Evolutionary conservation across 2,329 filamentous ascomycete species (phyloP).

Genomic region (Aschersonia sp.): DNA sequence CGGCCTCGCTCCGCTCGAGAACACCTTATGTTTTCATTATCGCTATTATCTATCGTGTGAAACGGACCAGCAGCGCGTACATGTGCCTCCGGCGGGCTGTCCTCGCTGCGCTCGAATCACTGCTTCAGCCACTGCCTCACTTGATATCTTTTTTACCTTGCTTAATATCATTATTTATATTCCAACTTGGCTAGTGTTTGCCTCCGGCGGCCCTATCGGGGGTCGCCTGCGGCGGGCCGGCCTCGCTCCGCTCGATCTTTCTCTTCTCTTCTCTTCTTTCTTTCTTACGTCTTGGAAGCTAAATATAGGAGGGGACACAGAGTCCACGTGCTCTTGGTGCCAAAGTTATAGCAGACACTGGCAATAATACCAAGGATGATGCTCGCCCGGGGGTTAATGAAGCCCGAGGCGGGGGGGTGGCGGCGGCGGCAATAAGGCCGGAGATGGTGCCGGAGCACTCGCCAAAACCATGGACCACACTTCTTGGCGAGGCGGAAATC

Average conservation of each 20-base stretch:
- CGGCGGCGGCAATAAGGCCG: slow-evolving; percentile 55
- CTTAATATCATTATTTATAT: too few relatives aligned
- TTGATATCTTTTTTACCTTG: too few relatives aligned
- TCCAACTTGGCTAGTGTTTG: too few relatives aligned
- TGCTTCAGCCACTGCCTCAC: too few relatives aligned
- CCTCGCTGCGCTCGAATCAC: too few relatives aligned
- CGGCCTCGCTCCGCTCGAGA: too few relatives aligned
- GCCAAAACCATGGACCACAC: slow-evolving; percentile 72
- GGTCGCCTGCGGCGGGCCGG: too few relatives aligned
- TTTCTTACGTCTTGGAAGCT: slow-evolving; percentile 4
- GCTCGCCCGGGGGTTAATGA: slow-evolving; percentile 52
- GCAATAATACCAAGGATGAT: slow-evolving; percentile 51
- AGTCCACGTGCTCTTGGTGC: slow-evolving; percentile 34
- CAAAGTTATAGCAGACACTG: slow-evolving; percentile 54
- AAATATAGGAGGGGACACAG: background rate
- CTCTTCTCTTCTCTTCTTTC: background rate
- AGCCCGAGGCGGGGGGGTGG: slow-evolving; percentile 40
- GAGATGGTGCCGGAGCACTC: slow-evolving; percentile 61
- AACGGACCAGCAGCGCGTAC: too few relatives aligned
- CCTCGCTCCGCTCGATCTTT: background rate
- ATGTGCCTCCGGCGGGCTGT: too few relatives aligned
- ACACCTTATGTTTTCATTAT: too few relatives aligned
- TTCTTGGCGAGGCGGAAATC: slow-evolving; percentile 91
- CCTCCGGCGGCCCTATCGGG: too few relatives aligned
- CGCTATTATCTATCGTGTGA: too few relatives aligned